Percentiles rank a stretch among this genome's conserved stretches.
Conservation (phyloP, 768 basidiomycete species). For the Dacryopinax primogenitus region DNA sequence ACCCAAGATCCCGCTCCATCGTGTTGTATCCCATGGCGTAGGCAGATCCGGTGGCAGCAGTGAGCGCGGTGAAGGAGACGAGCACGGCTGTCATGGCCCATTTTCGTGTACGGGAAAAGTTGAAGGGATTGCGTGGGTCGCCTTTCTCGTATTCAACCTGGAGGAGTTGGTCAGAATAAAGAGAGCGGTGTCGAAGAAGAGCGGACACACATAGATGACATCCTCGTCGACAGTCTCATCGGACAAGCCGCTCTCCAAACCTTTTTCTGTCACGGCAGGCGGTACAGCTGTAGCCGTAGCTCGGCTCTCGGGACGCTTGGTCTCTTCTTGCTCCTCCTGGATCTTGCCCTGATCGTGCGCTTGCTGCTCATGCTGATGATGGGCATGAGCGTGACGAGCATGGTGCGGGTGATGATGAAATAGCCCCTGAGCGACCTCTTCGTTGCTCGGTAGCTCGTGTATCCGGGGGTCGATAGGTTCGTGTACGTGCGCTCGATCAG, state of each 20-base stretch:
- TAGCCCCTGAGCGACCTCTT: not conserved
- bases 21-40: conserved; percentile 45
- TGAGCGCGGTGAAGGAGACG: conserved; percentile 36
- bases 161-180: not conserved
- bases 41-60: conserved; percentile 40
- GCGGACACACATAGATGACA: not conserved
- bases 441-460: not conserved
- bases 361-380: not conserved
- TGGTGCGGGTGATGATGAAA: no score
- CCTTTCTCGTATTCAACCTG: conserved; percentile 33
- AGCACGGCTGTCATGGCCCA: conserved; percentile 38
- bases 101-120: conserved; percentile 31
- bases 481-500: not conserved
- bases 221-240: not conserved
- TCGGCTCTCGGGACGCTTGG: not conserved
- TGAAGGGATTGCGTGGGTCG: conserved; percentile 33
- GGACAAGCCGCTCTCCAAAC: not conserved
- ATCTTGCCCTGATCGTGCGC: no score
- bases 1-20: conserved; percentile 38
- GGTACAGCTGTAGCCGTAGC: not conserved
- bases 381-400: no score
- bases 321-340: no score
- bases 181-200: not conserved
- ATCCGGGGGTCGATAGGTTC: not conserved
- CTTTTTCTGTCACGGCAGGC: not conserved